Conservation (phyloP, 805 yeast species). For the Saccharomyces kudriavzevii region DNA sequence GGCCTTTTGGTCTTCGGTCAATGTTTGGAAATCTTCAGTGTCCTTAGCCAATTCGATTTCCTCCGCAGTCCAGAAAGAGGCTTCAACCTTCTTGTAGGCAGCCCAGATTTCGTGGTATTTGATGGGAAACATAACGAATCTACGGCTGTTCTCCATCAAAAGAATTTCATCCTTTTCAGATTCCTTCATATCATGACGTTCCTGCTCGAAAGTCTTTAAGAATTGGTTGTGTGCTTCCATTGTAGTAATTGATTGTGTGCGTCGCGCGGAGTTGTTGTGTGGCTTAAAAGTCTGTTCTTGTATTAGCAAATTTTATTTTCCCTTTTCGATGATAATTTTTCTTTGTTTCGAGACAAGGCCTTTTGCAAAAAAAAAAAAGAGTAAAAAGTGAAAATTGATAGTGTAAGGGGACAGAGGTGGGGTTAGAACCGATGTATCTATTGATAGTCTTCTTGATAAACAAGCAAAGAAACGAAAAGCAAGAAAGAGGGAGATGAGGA, state of each 20-base stretch:
- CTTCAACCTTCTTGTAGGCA: conserved; percentile 96
- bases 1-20: conserved; percentile 83
- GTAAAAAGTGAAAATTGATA: background rate
- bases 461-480: background rate
- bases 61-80: conserved; percentile 99
- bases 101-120: conserved; percentile 97
- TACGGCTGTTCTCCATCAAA: conserved; percentile 71
- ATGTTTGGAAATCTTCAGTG: conserved; percentile 74
- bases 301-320: background rate
- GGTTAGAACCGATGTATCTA: background rate
- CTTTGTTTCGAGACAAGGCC: background rate
- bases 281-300: background rate
- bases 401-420: background rate
- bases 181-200: conserved; percentile 61
- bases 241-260: background rate
- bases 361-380: background rate
- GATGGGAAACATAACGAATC: conserved; percentile 94
- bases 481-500: background rate
- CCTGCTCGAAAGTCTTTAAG: conserved; percentile 49
- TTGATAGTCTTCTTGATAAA: background rate
- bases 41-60: conserved; percentile 94
- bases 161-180: conserved; percentile 83
- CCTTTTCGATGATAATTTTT: background rate
- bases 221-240: conserved; percentile 42
- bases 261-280: background rate